Conservation (phyloP, 1,284 basidiomycete genomes). For the Ustilago lituana region DNA sequence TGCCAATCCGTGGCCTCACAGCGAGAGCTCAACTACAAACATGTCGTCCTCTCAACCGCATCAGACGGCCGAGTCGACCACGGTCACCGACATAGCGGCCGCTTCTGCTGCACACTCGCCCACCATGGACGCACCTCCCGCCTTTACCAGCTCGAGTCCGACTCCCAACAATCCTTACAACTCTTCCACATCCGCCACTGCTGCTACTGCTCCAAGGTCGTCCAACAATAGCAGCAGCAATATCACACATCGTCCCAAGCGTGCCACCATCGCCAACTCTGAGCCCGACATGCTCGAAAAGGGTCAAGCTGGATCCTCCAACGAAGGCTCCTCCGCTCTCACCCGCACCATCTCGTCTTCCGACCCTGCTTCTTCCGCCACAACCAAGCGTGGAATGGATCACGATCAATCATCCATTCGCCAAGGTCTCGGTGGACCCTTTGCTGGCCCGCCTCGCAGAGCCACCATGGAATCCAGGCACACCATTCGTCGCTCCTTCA, state of each 20-base stretch:
- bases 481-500: conserved; percentile 49
- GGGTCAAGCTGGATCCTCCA: conserved; percentile 25
- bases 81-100: conserved; percentile 1
- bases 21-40: too few relatives aligned
- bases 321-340: conserved; percentile 29
- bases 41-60: too few relatives aligned
- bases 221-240: too few relatives aligned
- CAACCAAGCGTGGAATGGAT: conserved; percentile 19
- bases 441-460: conserved; percentile 46
- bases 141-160: conserved; percentile 3
- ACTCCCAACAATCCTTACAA: conserved; percentile 20
- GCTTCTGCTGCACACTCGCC: not conserved
- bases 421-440: conserved; percentile 42
- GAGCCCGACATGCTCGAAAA: conserved; percentile 49
- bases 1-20: too few relatives aligned
- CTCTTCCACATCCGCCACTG: conserved; percentile 10
- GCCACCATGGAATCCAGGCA: conserved; percentile 42
- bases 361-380: conserved; percentile 15
- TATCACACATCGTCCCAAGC: conserved; percentile 43
- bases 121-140: conserved; percentile 1
- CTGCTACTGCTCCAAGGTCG: too few relatives aligned
- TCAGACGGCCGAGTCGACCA: not conserved
- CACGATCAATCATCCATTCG: conserved; percentile 33
- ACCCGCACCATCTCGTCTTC: conserved; percentile 20
- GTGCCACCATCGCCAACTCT: conserved; percentile 39